Evolutionary conservation across 1,284 basidiomycete genomes (phyloP).

Genomic region (Ustilago cynodontis): DNA sequence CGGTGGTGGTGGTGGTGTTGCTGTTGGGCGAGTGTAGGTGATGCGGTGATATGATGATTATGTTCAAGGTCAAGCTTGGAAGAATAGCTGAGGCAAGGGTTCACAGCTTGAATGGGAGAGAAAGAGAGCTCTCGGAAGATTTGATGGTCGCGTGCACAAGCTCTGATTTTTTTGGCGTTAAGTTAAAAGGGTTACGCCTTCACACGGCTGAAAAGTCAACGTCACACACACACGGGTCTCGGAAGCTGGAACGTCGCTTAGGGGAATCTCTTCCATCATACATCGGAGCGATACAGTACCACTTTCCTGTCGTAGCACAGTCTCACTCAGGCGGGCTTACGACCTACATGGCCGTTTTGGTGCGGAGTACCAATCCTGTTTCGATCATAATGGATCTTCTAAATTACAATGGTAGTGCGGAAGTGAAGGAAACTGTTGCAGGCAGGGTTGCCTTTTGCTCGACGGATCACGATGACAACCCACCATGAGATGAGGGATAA

Average conservation of each 20-base stretch:
- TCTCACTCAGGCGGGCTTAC: neutral
- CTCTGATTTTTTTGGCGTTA: conserved; percentile 9
- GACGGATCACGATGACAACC: neutral
- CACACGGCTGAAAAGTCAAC: neutral
- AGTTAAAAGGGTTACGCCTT: neutral
- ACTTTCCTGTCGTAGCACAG: too few species aligned
- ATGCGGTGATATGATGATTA: neutral
- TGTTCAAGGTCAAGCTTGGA: neutral
- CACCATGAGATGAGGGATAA: neutral
- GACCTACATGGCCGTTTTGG: neutral
- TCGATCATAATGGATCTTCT: conserved; percentile 7
- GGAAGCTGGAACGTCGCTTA: conserved; percentile 2
- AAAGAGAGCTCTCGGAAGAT: conserved; percentile 16
- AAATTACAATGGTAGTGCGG: conserved; percentile 35
- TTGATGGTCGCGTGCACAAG: conserved; percentile 29
- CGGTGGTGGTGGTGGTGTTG: neutral
- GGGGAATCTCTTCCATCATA: neutral
- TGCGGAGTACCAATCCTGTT: conserved; percentile 13
- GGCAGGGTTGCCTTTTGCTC: neutral
- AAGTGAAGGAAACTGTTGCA: conserved; percentile 1
- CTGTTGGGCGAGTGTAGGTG: neutral
- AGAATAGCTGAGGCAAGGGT: conserved; percentile 24
- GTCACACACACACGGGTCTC: conserved; percentile 22
- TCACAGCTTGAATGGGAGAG: neutral
- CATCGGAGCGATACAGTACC: neutral